Percentiles rank a stretch among this genome's conserved stretches.
Conservation (phyloP, 192 early-diverging fungal genomes). For the Umbelopsis sp. region DNA sequence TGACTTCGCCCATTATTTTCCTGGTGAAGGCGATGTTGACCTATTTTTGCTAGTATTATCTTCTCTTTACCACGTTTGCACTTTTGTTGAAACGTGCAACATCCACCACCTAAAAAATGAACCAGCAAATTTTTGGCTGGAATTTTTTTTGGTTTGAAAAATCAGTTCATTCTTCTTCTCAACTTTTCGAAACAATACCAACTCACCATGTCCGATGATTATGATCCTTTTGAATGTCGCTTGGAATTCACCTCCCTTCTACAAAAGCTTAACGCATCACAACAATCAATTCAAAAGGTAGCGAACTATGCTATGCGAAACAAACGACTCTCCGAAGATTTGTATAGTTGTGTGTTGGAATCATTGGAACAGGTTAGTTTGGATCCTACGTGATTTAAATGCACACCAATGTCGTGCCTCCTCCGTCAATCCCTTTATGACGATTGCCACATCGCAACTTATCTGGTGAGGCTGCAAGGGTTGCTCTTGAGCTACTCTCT, state of each 20-base stretch:
- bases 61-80: too few relatives aligned
- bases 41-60: too few relatives aligned
- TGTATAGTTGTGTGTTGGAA: slow-evolving; percentile 60
- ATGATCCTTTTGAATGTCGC: slow-evolving; percentile 61
- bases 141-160: background rate
- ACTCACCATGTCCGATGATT: slow-evolving; percentile 32
- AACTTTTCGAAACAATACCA: background rate
- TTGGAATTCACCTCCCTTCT: slow-evolving; percentile 48
- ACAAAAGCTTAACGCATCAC: slow-evolving; percentile 59
- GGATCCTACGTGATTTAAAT: background rate
- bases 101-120: too few relatives aligned
- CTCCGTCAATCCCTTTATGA: background rate
- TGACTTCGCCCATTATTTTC: too few relatives aligned
- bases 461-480: background rate
- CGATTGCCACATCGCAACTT: background rate
- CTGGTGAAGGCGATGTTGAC: too few relatives aligned
- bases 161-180: background rate
- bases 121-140: background rate
- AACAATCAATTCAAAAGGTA: slow-evolving; percentile 56
- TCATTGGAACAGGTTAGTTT: slow-evolving; percentile 53
- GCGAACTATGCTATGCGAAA: slow-evolving; percentile 55
- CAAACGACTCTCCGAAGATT: slow-evolving; percentile 51
- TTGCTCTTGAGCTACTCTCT: background rate
- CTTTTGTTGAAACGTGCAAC: too few relatives aligned
- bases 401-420: background rate